phyloP scores from a whole-genome alignment of 2,329 filamentous ascomycete genomes.

The Diaporthe australafricana region DNA sequence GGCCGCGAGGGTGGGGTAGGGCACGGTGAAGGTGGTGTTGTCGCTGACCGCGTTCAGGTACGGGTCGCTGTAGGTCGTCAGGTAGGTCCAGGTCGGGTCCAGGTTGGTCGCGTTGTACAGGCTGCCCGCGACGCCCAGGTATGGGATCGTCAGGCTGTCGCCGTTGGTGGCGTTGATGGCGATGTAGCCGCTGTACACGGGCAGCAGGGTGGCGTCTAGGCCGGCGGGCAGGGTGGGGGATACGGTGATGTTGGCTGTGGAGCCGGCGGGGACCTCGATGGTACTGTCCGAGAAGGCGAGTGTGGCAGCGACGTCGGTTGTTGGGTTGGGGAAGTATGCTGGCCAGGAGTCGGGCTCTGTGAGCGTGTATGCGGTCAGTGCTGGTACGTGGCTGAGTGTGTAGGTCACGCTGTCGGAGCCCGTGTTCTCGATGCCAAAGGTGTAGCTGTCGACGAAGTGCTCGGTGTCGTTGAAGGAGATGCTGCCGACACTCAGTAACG shows the following conservation, averaged over 20 bases:
- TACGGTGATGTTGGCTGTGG: slow-evolving; percentile 42
- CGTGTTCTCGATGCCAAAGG: slow-evolving; percentile 54
- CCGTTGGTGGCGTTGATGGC: slow-evolving; percentile 53
- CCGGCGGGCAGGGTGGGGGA: slow-evolving; percentile 40
- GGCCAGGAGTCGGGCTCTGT: background rate
- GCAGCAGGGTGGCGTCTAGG: slow-evolving; percentile 45
- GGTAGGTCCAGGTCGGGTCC: slow-evolving; percentile 34
- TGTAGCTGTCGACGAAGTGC: slow-evolving; percentile 41
- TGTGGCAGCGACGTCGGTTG: slow-evolving; percentile 35
- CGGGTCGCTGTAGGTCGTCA: slow-evolving; percentile 32
- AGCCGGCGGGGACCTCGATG: slow-evolving; percentile 45
- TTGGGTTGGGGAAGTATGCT: slow-evolving; percentile 32
- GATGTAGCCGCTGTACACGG: slow-evolving; percentile 58
- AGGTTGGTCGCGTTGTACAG: slow-evolving; percentile 41
- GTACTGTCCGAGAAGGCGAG: slow-evolving; percentile 38
- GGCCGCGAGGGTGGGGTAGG: slow-evolving; percentile 34
- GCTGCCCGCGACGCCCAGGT: slow-evolving; percentile 51
- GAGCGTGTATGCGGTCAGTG: slow-evolving; percentile 52
- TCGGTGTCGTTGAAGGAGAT: slow-evolving; percentile 59
- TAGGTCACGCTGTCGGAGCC: slow-evolving; percentile 51
- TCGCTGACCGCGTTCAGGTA: slow-evolving; percentile 31
- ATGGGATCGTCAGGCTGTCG: slow-evolving; percentile 52
- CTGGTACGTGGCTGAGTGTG: slow-evolving; percentile 48
- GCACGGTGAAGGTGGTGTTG: slow-evolving; percentile 44
- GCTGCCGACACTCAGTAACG: slow-evolving; percentile 49